Conservation (phyloP, 2,329 filamentous ascomycete species). For the Apiospora saccharicola region DNA sequence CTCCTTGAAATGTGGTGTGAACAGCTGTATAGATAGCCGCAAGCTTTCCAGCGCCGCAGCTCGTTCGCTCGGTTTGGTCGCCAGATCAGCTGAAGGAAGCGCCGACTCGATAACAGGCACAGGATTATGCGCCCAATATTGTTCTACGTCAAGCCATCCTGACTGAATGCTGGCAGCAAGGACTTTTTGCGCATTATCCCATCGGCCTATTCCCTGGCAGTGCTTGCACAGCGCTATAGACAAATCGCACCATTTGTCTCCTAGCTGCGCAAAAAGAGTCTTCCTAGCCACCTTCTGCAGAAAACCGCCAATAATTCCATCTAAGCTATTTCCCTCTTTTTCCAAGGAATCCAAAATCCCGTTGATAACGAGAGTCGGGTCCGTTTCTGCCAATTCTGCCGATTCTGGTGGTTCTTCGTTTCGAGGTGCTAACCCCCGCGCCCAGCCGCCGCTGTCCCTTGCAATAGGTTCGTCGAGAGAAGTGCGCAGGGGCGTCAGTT, state of each 20-base stretch:
- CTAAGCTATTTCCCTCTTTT: slow-evolving; percentile 32
- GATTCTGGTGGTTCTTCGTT: background rate
- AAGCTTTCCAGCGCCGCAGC: slow-evolving; percentile 24
- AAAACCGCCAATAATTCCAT: slow-evolving; percentile 35
- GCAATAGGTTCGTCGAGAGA: background rate
- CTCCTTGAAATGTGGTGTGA: slow-evolving; percentile 41
- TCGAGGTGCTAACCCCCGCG: background rate
- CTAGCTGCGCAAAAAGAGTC: slow-evolving; percentile 26
- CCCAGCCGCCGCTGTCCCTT: slow-evolving; percentile 28
- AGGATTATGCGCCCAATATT: slow-evolving; percentile 47
- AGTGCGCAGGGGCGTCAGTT: background rate
- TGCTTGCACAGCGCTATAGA: slow-evolving; percentile 43
- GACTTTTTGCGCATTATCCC: slow-evolving; percentile 43
- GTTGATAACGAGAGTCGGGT: background rate
- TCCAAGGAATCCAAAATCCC: slow-evolving; percentile 3
- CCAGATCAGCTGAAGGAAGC: slow-evolving; percentile 35
- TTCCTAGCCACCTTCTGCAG: slow-evolving; percentile 25
- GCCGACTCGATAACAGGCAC: slow-evolving; percentile 42
- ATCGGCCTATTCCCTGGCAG: slow-evolving; percentile 41
- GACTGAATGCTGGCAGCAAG: slow-evolving; percentile 38
- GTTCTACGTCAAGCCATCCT: slow-evolving; percentile 41
- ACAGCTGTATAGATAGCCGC: slow-evolving; percentile 42
- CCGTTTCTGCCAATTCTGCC: background rate
- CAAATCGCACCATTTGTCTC: slow-evolving; percentile 36
- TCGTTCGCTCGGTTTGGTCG: slow-evolving; percentile 28